Percentiles rank a stretch among this genome's conserved stretches.
phyloP scores from a whole-genome alignment of 164 flowering plant species.

The Nymphaea thermarum region DNA sequence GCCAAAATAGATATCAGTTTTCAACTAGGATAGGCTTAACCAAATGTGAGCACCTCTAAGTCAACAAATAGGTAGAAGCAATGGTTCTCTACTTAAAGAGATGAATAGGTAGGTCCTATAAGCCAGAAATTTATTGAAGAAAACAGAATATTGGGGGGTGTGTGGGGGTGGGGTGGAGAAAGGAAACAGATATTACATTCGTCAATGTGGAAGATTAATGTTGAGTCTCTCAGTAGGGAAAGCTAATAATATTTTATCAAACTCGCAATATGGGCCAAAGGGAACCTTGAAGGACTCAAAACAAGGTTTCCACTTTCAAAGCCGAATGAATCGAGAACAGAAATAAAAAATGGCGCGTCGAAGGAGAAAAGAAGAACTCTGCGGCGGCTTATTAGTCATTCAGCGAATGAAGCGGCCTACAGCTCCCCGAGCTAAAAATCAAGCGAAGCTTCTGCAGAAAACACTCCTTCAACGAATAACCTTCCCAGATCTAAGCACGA shows the following conservation, averaged over 20 bases:
- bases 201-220: no score
- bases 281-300: no score
- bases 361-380: not conserved
- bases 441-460: no score
- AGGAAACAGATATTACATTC: no score
- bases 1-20: not conserved
- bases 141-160: no score
- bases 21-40: not conserved
- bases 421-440: not conserved
- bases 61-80: not conserved
- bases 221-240: no score
- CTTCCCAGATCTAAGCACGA: not conserved
- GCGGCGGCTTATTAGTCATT: not conserved
- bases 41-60: not conserved
- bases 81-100: not conserved
- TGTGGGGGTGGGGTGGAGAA: no score
- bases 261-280: no score
- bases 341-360: not conserved
- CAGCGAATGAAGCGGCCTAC: not conserved
- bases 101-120: not conserved
- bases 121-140: no score
- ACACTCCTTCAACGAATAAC: not conserved
- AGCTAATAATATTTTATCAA: no score
- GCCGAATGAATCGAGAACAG: no score
- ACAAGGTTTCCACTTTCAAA: no score